phyloP scores from a whole-genome alignment of 176 grass and related monocot species.

The Musa beccarii region DNA sequence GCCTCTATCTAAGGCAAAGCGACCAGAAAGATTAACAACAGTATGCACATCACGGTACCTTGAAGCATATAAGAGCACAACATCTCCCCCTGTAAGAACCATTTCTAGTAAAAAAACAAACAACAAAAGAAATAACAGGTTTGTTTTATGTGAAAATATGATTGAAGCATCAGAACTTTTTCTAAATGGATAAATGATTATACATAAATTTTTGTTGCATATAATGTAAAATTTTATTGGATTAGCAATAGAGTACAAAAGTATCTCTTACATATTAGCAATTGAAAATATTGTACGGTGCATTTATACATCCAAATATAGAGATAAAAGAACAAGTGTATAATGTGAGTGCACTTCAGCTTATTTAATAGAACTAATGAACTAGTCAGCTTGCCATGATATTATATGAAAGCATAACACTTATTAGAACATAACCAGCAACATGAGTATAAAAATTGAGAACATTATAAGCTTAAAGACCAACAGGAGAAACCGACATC shows the following conservation, averaged over 20 bases:
- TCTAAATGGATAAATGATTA: background rate
- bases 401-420: background rate
- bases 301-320: too few relatives aligned
- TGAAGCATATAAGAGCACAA: conserved; percentile 18
- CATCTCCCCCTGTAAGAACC: conserved; percentile 11
- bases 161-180: background rate
- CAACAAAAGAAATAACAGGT: background rate
- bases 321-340: background rate
- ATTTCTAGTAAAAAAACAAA: background rate
- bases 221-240: background rate
- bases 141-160: background rate
- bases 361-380: background rate
- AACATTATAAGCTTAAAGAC: background rate
- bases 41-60: background rate
- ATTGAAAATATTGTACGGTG: background rate
- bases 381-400: background rate
- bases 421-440: background rate
- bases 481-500: background rate
- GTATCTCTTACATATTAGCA: background rate
- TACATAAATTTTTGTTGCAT: background rate
- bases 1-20: conserved; percentile 19
- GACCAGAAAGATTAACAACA: conserved; percentile 18
- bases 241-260: background rate
- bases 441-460: background rate
- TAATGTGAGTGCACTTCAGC: background rate